phyloP scores from a whole-genome alignment of 1,139 yeast species.

The Debaryomyces coudertii region DNA sequence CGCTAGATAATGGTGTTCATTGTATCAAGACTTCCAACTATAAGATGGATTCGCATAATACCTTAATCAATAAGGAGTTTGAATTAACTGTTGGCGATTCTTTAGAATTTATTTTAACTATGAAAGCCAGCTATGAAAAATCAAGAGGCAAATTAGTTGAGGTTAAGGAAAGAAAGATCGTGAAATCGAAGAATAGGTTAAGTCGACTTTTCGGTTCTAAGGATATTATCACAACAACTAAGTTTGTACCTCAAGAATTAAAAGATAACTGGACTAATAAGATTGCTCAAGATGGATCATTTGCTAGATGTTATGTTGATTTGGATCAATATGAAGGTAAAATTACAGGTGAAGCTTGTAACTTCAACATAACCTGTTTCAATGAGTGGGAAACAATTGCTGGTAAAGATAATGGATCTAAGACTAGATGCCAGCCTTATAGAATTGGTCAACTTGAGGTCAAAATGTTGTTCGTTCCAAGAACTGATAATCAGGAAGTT shows the following conservation, averaged over 20 bases:
- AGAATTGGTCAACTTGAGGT: conserved; percentile 69
- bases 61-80: conserved; percentile 75
- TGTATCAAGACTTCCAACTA: conserved; percentile 76
- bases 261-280: conserved; percentile 59
- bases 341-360: conserved; percentile 55
- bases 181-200: conserved; percentile 48
- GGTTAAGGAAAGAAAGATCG: conserved; percentile 55
- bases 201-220: conserved; percentile 54
- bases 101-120: conserved; percentile 71
- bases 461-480: conserved; percentile 72
- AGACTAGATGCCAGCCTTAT: conserved; percentile 53
- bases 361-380: conserved; percentile 62
- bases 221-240: conserved; percentile 55
- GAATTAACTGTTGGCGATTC: conserved; percentile 73
- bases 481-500: conserved; percentile 56
- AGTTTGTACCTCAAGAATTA: conserved; percentile 53
- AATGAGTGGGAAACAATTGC: conserved; percentile 76
- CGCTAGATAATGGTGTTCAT: conserved; percentile 89
- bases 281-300: conserved; percentile 85
- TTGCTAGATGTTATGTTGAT: conserved; percentile 73
- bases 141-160: conserved; percentile 59
- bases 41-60: conserved; percentile 42
- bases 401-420: conserved; percentile 31
- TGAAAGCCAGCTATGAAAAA: conserved; percentile 64
- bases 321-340: conserved; percentile 61